These are phyloP conservation scores for Knufia petricola DNA, from an alignment of 2,329 filamentous ascomycete species.

Conservation along the genomic window DNA sequence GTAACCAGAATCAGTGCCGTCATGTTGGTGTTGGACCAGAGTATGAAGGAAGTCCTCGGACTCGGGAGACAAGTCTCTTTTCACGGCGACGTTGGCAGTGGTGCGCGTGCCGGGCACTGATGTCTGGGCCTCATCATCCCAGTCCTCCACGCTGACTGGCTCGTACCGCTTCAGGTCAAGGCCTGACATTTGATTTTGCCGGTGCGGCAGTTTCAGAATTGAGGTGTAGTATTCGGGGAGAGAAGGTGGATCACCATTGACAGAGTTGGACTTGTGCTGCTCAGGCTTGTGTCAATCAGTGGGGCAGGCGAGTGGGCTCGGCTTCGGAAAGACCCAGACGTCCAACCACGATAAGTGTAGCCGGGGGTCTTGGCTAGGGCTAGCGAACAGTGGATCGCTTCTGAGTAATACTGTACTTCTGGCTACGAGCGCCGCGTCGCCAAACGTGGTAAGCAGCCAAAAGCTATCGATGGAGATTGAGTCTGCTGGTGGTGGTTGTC, in stretches of 20 bases:
- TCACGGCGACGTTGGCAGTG: constrained; percentile 43
- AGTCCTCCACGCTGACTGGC: constrained; percentile 40
- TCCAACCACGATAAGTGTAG: constrained; percentile 2
- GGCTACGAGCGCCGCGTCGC: neutral
- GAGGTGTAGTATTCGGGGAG: constrained; percentile 7
- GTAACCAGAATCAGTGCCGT: constrained; percentile 53
- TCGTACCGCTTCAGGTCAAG: constrained; percentile 26
- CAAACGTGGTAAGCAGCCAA: neutral
- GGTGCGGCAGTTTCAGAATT: neutral
- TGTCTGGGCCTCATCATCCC: constrained; percentile 36
- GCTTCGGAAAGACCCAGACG: constrained; percentile 8
- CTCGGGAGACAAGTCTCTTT: constrained; percentile 36
- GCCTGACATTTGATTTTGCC: constrained; percentile 16
- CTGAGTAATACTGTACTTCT: neutral
- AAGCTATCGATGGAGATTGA: constrained; percentile 1
- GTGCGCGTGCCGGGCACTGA: constrained; percentile 39
- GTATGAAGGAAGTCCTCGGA: constrained; percentile 18
- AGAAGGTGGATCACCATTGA: constrained; percentile 7
- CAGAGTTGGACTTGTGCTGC: constrained; percentile 7
- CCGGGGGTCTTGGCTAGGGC: neutral
- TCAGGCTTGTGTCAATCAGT: constrained; percentile 2
- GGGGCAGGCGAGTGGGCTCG: constrained; percentile 5
- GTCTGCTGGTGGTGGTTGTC: neutral
- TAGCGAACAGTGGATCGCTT: neutral
- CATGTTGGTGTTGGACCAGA: constrained; percentile 32